Evolutionary conservation across 345 rosid genomes (phyloP), one percentile per base, ranked within the genome.

Genomic region (Carallia brachiata): DNA sequence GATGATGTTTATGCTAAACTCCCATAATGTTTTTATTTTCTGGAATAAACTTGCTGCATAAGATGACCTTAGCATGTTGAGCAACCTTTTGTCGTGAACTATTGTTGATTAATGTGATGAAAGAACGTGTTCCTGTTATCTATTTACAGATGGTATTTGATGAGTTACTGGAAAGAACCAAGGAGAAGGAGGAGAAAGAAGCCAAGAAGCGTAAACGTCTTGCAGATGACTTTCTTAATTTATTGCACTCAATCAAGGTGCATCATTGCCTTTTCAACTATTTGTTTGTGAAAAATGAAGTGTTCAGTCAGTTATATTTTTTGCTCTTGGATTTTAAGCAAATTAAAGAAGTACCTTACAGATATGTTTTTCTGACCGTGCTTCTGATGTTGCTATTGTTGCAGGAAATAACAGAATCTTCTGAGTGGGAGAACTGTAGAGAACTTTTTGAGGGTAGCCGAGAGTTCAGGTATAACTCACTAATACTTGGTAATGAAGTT

Each of bases 181-280:
- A 70, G 81, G 97, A 87, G 75, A 95, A 90, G 78, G 97, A 90
- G 81, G 97, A 89, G 84, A 94, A 90, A 77, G 97, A 90, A 68
- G 93, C 90, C 58, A 89, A 87, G 81, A 95, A 83, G 75, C 89
- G 80, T 69, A 89, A 81, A 71, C 92, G 92, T 64, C 86, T 87
- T 66, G 84, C 79, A 65, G 88, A 88, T 61, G 84, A 82, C 44
- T 81, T 88, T 62, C 83, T 71, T 3, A 73, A 71, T 72, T 73
- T 84, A 10, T 66, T 84, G 61, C 73, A 48, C 34, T 79, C 88
- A 5, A 65, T 78, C 59, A 83, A 81, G 89, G 91, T 87, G 36
- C 10, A 52, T n/a, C 47, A 61, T 27, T 56, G 16, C 30, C 1
- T 18, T 67, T 30, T 36, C 23, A 34, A 28, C n/a, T 12, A 16